Evolutionary conservation across 2,329 filamentous ascomycete species (phyloP).

Genomic region (Sporothrix pseudoabietina): DNA sequence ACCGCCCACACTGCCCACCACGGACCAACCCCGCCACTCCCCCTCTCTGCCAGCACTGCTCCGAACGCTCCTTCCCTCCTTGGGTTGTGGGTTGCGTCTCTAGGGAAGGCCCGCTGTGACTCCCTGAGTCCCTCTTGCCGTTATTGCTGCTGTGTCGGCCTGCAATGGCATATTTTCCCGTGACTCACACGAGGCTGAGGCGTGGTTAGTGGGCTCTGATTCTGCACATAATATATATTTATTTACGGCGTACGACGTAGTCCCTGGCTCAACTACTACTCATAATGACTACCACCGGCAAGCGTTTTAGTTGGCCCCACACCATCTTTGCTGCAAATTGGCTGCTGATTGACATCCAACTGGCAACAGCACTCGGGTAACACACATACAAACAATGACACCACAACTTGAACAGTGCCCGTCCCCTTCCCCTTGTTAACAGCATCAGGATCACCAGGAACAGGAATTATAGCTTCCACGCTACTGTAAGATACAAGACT

Average conservation of each 20-base stretch:
- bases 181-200: constrained; percentile 34
- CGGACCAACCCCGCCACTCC: constrained; percentile 21
- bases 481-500: not conserved
- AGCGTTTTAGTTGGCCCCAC: constrained; percentile 18
- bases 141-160: not conserved
- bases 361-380: not conserved
- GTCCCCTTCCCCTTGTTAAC: not conserved
- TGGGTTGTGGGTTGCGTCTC: not conserved
- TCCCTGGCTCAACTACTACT: constrained; percentile 26
- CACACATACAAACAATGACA: not conserved
- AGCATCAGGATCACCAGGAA: not conserved
- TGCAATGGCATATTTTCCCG: not conserved
- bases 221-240: not conserved
- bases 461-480: not conserved
- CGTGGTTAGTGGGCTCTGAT: not conserved
- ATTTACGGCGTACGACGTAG: too few species aligned
- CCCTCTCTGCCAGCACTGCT: constrained; percentile 6
- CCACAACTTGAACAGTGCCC: not conserved
- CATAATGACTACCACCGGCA: constrained; percentile 29
- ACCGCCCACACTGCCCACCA: not conserved
- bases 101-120: constrained; percentile 22
- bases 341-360: not conserved
- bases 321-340: not conserved
- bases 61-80: not conserved
- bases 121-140: constrained; percentile 2